phyloP scores from a whole-genome alignment of 371 early-diverging fungal genomes.

The Mortierella sp. region DNA sequence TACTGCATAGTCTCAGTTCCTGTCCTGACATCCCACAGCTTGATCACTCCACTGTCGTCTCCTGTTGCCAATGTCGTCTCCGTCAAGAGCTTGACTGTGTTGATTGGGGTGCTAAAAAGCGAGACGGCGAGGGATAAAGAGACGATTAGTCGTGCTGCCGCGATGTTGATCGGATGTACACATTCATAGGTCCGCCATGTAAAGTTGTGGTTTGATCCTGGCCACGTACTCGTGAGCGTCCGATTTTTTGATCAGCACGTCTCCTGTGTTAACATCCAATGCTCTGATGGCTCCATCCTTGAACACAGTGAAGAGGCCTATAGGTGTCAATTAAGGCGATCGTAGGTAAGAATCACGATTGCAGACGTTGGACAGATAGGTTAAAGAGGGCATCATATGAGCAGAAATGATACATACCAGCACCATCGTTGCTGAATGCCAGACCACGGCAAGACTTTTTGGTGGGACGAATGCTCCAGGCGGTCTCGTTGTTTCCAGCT shows the following conservation, averaged over 20 bases:
- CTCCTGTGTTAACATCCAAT: conserved; percentile 79
- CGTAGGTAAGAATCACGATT: not conserved
- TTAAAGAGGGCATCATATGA: not conserved
- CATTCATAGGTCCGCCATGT: not conserved
- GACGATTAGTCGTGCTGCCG: not conserved
- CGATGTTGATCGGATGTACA: not conserved
- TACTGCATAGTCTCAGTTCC: conserved; percentile 77
- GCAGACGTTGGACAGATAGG: not conserved
- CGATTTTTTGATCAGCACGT: conserved; percentile 67
- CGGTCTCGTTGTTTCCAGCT: conserved; percentile 63
- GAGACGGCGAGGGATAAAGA: not conserved
- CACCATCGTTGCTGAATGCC: conserved; percentile 81
- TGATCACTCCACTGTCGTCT: conserved; percentile 92
- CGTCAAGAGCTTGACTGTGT: conserved; percentile 75
- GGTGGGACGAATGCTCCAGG: conserved; percentile 74
- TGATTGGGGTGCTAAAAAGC: conserved; percentile 74
- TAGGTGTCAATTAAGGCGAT: not conserved
- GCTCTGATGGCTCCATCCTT: conserved; percentile 84
- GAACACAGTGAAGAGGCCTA: conserved; percentile 82
- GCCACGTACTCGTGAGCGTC: conserved; percentile 81
- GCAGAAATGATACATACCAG: conserved; percentile 55
- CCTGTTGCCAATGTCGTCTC: conserved; percentile 88
- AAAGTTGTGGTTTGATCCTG: not conserved
- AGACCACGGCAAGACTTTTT: conserved; percentile 89
- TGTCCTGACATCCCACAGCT: conserved; percentile 91